These are phyloP conservation scores for Aspergillus sclerotialis DNA, from an alignment of 2,329 filamentous ascomycete species.

Conservation along the genomic window DNA sequence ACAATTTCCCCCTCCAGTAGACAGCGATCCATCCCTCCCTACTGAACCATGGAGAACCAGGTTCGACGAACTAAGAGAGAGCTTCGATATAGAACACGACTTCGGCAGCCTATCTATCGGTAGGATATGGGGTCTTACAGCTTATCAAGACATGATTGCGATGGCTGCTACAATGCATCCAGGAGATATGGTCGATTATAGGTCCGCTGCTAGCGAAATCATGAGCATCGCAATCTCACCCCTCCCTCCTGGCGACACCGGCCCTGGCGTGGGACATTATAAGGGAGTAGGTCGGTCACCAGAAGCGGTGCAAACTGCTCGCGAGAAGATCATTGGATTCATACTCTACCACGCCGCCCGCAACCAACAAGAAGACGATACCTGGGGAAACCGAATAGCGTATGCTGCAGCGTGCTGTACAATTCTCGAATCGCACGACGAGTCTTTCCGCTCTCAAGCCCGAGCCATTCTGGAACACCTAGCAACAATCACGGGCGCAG, in stretches of 20 bases:
- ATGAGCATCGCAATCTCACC: conserved; percentile 31
- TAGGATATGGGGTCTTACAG: conserved; percentile 49
- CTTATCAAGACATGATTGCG: conserved; percentile 42
- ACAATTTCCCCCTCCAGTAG: conserved; percentile 7
- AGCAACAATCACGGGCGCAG: conserved; percentile 17
- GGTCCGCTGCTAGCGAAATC: conserved; percentile 41
- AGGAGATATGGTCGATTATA: conserved; percentile 52
- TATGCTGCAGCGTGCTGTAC: conserved; percentile 32
- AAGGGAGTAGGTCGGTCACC: conserved; percentile 9
- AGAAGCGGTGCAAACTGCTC: conserved; percentile 9
- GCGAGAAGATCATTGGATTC: conserved; percentile 20
- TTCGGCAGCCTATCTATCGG: conserved; percentile 44
- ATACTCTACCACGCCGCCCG: conserved; percentile 20
- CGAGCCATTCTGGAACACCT: conserved; percentile 20
- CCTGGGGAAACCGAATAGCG: conserved; percentile 23
- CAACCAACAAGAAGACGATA: conserved; percentile 7
- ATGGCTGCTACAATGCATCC: conserved; percentile 49
- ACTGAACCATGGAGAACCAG: conserved; percentile 21
- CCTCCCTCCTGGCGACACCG: conserved; percentile 1
- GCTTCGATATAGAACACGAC: conserved; percentile 45
- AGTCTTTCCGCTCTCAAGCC: conserved; percentile 17
- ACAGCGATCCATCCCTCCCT: conserved; percentile 2
- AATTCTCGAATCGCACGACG: conserved; percentile 20
- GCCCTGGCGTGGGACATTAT: conserved; percentile 7
- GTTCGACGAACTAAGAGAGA: conserved; percentile 26